These are phyloP conservation scores for Melampsora americana DNA, from an alignment of 1,284 basidiomycete species.

Conservation along the genomic window DNA sequence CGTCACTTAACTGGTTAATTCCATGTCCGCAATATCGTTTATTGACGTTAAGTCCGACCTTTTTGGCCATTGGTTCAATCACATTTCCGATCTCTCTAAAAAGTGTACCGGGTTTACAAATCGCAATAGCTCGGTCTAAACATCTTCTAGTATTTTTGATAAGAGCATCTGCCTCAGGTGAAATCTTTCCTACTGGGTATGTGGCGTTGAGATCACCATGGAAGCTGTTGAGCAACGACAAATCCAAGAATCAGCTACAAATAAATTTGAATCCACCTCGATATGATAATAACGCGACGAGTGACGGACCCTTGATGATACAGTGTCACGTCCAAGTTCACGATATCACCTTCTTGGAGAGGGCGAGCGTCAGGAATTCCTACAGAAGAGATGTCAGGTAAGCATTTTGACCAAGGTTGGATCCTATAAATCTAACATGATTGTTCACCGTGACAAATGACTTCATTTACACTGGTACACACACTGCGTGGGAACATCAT, in stretches of 20 bases:
- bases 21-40: slow-evolving; percentile 88
- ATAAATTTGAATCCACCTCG: slow-evolving; percentile 56
- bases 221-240: slow-evolving; percentile 58
- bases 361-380: slow-evolving; percentile 87
- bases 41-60: slow-evolving; percentile 76
- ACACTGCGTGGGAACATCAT: slow-evolving; percentile 89
- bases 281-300: background rate
- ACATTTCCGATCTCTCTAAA: slow-evolving; percentile 61
- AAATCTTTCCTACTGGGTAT: slow-evolving; percentile 81
- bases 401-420: background rate
- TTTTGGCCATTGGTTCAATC: slow-evolving; percentile 73
- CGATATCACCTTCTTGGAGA: slow-evolving; percentile 82
- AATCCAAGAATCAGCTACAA: background rate
- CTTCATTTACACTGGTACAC: slow-evolving; percentile 93
- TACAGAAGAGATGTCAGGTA: slow-evolving; percentile 37
- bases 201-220: slow-evolving; percentile 83
- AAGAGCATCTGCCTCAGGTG: slow-evolving; percentile 74
- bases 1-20: slow-evolving; percentile 71
- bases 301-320: slow-evolving; percentile 53
- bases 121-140: slow-evolving; percentile 73
- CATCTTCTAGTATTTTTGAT: slow-evolving; percentile 75
- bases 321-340: slow-evolving; percentile 74
- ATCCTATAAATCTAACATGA: slow-evolving; percentile 36
- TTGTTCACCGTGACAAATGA: slow-evolving; percentile 72
- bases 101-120: slow-evolving; percentile 49